Evolutionary conservation across 345 rosid species (phyloP).

Genomic region (Xanthoceras sorbifolium): DNA sequence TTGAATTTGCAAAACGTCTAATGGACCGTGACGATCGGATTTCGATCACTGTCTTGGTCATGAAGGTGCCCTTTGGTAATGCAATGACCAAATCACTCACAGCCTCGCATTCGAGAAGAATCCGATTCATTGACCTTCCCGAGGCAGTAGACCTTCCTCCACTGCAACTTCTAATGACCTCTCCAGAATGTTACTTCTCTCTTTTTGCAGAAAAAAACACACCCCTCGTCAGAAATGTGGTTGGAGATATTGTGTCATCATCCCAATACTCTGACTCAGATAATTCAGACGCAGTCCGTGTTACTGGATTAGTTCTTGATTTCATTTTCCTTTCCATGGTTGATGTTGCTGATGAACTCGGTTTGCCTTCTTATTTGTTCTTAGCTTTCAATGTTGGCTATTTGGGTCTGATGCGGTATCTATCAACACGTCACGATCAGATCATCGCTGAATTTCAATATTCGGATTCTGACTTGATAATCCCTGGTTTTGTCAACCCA

Average conservation of each 20-base stretch:
- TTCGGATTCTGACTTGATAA: constrained; percentile 21
- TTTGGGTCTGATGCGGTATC: constrained; percentile 38
- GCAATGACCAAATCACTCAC: constrained; percentile 12
- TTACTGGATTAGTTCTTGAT: constrained; percentile 48
- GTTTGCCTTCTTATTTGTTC: constrained; percentile 54
- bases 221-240: constrained; percentile 17
- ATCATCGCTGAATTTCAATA: neutral
- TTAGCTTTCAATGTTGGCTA: constrained; percentile 34
- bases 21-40: constrained; percentile 36
- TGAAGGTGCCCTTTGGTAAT: constrained; percentile 12
- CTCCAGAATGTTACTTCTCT: constrained; percentile 16
- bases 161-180: constrained; percentile 9
- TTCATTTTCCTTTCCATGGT: constrained; percentile 44
- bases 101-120: constrained; percentile 30
- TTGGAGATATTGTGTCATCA: constrained; percentile 10
- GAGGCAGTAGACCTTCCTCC: constrained; percentile 28
- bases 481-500: constrained; percentile 40
- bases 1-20: constrained; percentile 50
- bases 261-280: constrained; percentile 1
- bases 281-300: constrained; percentile 25
- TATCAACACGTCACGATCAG: constrained; percentile 30
- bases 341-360: constrained; percentile 38
- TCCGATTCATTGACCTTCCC: constrained; percentile 37
- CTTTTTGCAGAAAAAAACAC: constrained; percentile 16
- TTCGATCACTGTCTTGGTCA: constrained; percentile 30